Conservation (phyloP, 2,329 filamentous ascomycete genomes). For the Penicillium expansum region DNA sequence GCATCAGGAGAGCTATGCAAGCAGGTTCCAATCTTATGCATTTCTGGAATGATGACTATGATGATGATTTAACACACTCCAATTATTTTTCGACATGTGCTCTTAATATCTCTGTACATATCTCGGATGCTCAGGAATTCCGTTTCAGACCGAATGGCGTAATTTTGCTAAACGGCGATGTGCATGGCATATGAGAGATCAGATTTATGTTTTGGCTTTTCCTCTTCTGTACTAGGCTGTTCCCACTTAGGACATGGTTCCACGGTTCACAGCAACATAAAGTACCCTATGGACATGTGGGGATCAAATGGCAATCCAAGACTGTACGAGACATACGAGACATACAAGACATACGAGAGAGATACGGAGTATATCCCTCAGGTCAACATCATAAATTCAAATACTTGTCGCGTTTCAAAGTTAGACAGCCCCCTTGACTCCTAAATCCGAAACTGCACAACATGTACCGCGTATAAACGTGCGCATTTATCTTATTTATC, state of each 20-base stretch:
- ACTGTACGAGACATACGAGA: neutral
- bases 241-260: neutral
- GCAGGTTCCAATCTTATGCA: neutral
- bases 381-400: neutral
- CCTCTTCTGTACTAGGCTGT: slow-evolving; percentile 4
- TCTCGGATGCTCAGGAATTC: slow-evolving; percentile 12
- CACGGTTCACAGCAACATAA: neutral
- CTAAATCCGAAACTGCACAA: neutral
- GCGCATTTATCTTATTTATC: slow-evolving; percentile 13
- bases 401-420: neutral
- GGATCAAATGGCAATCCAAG: neutral
- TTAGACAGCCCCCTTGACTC: neutral
- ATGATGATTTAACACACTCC: neutral
- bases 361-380: neutral
- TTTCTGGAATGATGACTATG: neutral
- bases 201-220: slow-evolving; percentile 13
- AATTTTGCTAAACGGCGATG: neutral
- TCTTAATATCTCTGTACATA: slow-evolving; percentile 13
- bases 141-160: slow-evolving; percentile 12
- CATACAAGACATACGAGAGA: neutral
- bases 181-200: slow-evolving; percentile 27
- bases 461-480: slow-evolving; percentile 3
- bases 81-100: neutral
- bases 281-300: neutral
- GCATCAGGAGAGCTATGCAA: slow-evolving; percentile 4